Evolutionary conservation across 306 rosid genomes (phyloP).

Genomic region (Gynostemma pentaphyllum): DNA sequence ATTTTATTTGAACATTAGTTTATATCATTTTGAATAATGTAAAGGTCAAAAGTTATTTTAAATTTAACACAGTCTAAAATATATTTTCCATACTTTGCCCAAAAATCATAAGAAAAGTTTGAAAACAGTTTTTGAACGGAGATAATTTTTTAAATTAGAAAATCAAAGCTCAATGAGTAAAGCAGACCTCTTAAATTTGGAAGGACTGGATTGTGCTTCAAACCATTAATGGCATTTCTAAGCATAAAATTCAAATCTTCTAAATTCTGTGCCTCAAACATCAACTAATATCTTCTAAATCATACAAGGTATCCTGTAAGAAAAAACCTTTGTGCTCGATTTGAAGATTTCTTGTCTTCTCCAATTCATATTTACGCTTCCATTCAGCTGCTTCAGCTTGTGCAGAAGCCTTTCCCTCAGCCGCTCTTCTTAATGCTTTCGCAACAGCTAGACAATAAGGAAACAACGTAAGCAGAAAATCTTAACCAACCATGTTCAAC

Average conservation of each 20-base stretch:
- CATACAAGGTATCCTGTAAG: neutral
- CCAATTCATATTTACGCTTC: conserved; percentile 89
- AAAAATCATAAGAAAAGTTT: neutral
- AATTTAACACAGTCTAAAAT: neutral
- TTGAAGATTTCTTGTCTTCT: conserved; percentile 54
- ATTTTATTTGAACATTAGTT: neutral
- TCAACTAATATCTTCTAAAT: neutral
- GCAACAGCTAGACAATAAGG: conserved; percentile 66
- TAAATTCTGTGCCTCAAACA: neutral
- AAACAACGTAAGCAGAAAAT: conserved; percentile 29
- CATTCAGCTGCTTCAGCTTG: conserved; percentile 96
- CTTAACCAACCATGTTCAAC: conserved; percentile 3
- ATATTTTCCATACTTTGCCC: neutral
- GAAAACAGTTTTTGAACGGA: neutral
- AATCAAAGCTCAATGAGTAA: neutral
- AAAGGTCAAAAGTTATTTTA: neutral
- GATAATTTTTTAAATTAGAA: neutral
- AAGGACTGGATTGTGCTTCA: neutral
- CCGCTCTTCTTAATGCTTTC: conserved; percentile 76
- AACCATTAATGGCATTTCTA: neutral
- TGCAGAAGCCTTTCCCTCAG: conserved; percentile 90
- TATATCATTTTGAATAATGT: neutral
- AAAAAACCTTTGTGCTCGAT: conserved; percentile 54
- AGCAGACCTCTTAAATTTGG: neutral
- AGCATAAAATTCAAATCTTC: neutral